Percentiles rank a stretch among this genome's conserved stretches.
Evolutionary conservation across 768 basidiomycete species (phyloP).

Genomic region (Antrodiella citrinella): DNA sequence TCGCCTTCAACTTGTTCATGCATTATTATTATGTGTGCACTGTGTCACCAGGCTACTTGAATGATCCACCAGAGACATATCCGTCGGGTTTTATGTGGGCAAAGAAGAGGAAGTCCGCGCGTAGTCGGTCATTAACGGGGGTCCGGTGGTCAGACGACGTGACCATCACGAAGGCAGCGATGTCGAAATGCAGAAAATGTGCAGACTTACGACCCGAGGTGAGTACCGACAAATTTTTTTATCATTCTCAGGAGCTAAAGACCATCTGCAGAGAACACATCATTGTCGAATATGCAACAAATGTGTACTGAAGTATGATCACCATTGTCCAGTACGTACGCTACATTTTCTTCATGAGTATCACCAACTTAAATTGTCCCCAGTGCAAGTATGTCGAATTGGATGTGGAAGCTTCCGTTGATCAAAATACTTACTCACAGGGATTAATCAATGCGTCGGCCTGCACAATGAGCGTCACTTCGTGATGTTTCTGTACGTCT

Average conservation of each 20-base stretch:
- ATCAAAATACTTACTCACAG: slow-evolving; percentile 27
- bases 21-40: slow-evolving; percentile 88
- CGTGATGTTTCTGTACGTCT: slow-evolving; percentile 79
- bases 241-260: too few relatives aligned
- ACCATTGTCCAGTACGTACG: slow-evolving; percentile 80
- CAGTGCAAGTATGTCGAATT: slow-evolving; percentile 19
- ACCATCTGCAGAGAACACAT: slow-evolving; percentile 62
- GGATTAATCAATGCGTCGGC: slow-evolving; percentile 98
- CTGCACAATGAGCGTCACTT: slow-evolving; percentile 95
- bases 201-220: slow-evolving; percentile 71
- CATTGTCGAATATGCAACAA: slow-evolving; percentile 89
- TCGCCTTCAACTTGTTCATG: slow-evolving; percentile 64
- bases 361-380: too few relatives aligned
- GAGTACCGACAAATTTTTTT: slow-evolving; percentile 19
- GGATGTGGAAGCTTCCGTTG: neutral
- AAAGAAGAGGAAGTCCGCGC: slow-evolving; percentile 22
- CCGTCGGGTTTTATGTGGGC: slow-evolving; percentile 54
- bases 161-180: slow-evolving; percentile 44
- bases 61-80: slow-evolving; percentile 40
- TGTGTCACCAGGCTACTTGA: slow-evolving; percentile 69
- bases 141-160: slow-evolving; percentile 44
- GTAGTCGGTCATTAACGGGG: slow-evolving; percentile 26
- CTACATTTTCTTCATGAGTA: neutral
- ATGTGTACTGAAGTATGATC: slow-evolving; percentile 86
- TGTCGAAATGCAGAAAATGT: slow-evolving; percentile 65